phyloP scores from a whole-genome alignment of 306 rosid species.

The Castanopsis chinensis region DNA sequence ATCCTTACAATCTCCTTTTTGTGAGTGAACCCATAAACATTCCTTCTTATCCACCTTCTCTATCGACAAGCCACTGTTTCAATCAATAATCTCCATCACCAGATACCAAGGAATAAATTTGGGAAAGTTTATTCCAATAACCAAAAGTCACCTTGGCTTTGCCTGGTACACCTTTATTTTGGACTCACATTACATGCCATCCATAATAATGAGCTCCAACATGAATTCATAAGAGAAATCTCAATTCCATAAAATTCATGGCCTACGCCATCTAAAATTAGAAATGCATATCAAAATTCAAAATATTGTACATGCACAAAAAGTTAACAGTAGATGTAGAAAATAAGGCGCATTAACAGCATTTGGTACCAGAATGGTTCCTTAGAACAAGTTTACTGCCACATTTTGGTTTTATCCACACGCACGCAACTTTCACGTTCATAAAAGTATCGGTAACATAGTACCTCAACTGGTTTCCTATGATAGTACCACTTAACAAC shows the following conservation, averaged over 20 bases:
- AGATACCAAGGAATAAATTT: too few species aligned
- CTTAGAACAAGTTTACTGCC: constrained; percentile 19
- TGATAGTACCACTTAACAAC: constrained; percentile 13
- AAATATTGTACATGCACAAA: constrained; percentile 11
- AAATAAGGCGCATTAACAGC: constrained; percentile 16
- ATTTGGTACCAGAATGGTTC: constrained; percentile 16
- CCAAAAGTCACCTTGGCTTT: too few species aligned
- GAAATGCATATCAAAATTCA: constrained; percentile 20
- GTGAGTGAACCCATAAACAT: too few species aligned
- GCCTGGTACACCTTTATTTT: neutral
- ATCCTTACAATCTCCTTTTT: too few species aligned
- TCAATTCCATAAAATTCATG: neutral
- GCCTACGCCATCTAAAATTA: constrained; percentile 7
- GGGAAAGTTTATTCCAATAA: too few species aligned
- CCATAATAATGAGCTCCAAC: neutral
- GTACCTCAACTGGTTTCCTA: constrained; percentile 15
- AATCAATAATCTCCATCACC: too few species aligned
- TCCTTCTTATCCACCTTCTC: too few species aligned
- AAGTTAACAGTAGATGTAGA: constrained; percentile 4
- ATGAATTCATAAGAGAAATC: neutral
- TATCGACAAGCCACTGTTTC: too few species aligned
- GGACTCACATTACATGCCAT: neutral
- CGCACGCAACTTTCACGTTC: constrained; percentile 27
- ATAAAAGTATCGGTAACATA: constrained; percentile 24
- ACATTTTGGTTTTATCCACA: constrained; percentile 25